Base-by-base conservation (phyloP, 139 green algal genomes). In the Tetradesmus lagerheimii region DNA sequence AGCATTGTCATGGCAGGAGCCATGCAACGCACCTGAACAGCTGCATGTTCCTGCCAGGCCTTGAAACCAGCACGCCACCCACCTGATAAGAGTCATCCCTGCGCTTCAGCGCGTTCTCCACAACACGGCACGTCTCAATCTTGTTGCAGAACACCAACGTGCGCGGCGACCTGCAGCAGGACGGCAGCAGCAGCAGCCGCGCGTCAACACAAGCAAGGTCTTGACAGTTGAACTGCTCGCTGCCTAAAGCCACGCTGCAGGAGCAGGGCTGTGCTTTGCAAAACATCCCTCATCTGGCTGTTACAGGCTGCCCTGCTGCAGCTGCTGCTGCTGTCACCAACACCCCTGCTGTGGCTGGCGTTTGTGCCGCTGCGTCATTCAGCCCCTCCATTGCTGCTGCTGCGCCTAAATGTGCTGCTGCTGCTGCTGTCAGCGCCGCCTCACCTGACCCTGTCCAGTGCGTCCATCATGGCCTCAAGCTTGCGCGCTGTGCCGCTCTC, bases 91-190 rank as follows among this genome's bases (percentile, higher is more conserved):
- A n/a, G 27, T 80, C 43, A 75, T 94, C 90, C 38, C 23, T 43
- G 1, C 97, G 91, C 50, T 89, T 94, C 12, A 99, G 90, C n/a
- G 93, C 87, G 89, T 99, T 99, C 93, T 99, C 97, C 83, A 99
- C 95, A 39, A 95, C 93, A 66, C 97, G 93, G 93, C 96, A 98
- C 12, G 94, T 94, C 79, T 99, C 97, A 84, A 99, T 98, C 91
- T 98, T 98, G 93, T 99, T 98, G 95, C 94, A 98, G 87, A 98
- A 98, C 35, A 98, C 92, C 16, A 97, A 90, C 29, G 94, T 90
- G 47, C 94, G 92, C 11, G 83, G 15, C 5, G 92, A 93, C 34
- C 83, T 39, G 77, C 90, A 85, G 11, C 57, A 71, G 23, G 57
- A 71, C 35, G 31, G 53, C 37, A 82, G 35, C 37, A 50, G 18